Evolutionary conservation across 2,329 filamentous ascomycete genomes (phyloP), one percentile per base, ranked within the genome.

Genomic region (Akanthomyces uredinophilus): DNA sequence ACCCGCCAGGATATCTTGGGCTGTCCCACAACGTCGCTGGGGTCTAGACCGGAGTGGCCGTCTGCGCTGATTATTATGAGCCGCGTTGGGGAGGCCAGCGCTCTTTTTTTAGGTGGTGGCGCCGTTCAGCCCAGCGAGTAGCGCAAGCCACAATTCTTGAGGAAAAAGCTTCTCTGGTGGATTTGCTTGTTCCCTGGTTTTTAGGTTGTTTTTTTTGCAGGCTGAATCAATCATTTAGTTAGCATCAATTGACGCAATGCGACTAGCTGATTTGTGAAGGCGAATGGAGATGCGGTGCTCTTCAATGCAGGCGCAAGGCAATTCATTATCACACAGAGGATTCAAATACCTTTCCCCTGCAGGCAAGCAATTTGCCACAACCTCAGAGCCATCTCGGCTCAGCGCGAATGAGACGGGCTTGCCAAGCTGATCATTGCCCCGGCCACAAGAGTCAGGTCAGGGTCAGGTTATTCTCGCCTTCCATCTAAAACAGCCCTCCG

Each of bases 31-130:
- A 44, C 22, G 46, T 13, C 24, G 24, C 24, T 3, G 16, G 22
- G 37, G 51, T 27, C 51, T 35, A 29, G 37, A 54, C 51, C 37
- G 51, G 51, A 41, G 51, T 54, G 51, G 37, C 51, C 51, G 51
- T 10, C 6, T 41, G 51, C 22, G 22, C 51, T 54, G 51, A 54
- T 37, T 24, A 41, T 29, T 49, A 14, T 16, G 37, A 43, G 37
- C 37, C 22, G 24, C 20, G 18, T 43, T 43, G 35, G 35, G 32
- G 20, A 35, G 20, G 16, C 35, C 51, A n/a, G n/a, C 11, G 18
- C 13, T n/a, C 13, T 54, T 54, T 53, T 49, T 41, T 54, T 54
- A 41, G 51, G 51, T 54, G 37, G 35, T n/a, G 51, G 51, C 50
- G 50, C 20, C 32, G 18, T 53, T 53, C 50, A 53, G 44, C 44